Evolutionary conservation across 83 land plant species (phyloP), one percentile per base, ranked within the genome.

Genomic region (Picea mariana): DNA sequence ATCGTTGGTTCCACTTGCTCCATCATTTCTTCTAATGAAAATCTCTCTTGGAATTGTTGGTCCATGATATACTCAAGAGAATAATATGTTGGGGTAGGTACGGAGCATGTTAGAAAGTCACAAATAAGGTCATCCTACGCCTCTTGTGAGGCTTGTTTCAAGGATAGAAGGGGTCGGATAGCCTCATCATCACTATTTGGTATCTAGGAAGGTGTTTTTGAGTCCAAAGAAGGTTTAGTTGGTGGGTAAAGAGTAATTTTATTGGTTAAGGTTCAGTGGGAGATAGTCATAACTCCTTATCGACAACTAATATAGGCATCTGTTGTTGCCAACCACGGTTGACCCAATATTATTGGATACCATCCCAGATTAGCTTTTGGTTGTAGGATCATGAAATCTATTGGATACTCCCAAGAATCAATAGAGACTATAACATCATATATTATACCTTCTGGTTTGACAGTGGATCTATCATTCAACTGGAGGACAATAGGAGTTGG

Each of bases 261-360:
- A 0, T 23, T 65, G 3, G 3, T 9, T 0, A 0, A 21, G 13
- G 5, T 6, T 21, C 3, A 9, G 7, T 23, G 9, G 1, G 12
- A 65, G 0, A 24, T 65, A 0, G 0, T 65, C 27, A 24, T 23
- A 1, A 1, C 12, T 3, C 13, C 3, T 0, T 0, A 6, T 7
- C 31, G 6, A 9, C 15, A 65, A 24, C 12, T 4, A 23, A 65
- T 23, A 6, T 21, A 26, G 8, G 67, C 0, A 21, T 3, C 0
- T 5, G 3, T 2, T 9, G 0, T 24, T 0, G 67, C 13, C 6
- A 65, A 8, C 4, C 0, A 65, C 3, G 3, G 67, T 1, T 0
- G 1, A 7, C 67, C 27, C 2, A 65, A 24, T 23, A 23, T 65
- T 0, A 65, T 6, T 9, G 27, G 67, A 7, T 23, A 23, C 3